Base-by-base conservation (phyloP, 2,329 filamentous ascomycete genomes). In the Aspergillus texensis region DNA sequence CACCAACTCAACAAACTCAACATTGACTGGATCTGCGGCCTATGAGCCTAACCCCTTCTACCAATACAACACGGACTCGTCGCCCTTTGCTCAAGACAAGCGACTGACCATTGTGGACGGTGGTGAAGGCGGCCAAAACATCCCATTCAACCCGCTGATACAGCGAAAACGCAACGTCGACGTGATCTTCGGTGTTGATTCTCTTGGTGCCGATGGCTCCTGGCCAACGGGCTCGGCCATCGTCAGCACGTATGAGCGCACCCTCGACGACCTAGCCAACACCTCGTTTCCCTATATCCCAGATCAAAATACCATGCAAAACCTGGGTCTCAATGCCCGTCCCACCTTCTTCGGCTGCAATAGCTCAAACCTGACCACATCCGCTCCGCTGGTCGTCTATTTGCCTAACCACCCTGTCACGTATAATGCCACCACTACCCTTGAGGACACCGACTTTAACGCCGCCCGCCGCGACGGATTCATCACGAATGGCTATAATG, bases 291-390 rank as follows among this genome's bases (percentile, higher is more conserved):
- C 91, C 0, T 77, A 82, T 6, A 81, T 94, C 1, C 91, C 91
- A 0, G 88, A 90, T 64, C 80, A 84, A 53, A 89, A 92, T 75
- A 92, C 90, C 0, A 91, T 94, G 74, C 80, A 93, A 64, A 92
- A 92, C 71, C 81, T 91, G 0, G 89, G 89, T 4, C 80, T 94
- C 5, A 93, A 93, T 81, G 84, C 81, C 64, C 83, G 81, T 1
- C 91, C 91, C 0, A 89, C 89, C 0, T 93, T 94, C 81, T 94
- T 94, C 73, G 91, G 91, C 45, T 94, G 91, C 77, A 80, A 91
- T 71, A 80, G 81, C n/a, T 80, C 79, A 52, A 91, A 91, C 75
- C 82, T 86, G 55, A 88, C 87, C 0, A 75, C 75, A 14, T 70
- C 79, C 6, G 66, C 72, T 3, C 93, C 93, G 0, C 80, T 96